A percentile compares a stretch with the other conserved stretches of the same genome.
Evolutionary conservation across 2,329 filamentous ascomycete genomes (phyloP).

Genomic region (Fusarium decemcellulare): DNA sequence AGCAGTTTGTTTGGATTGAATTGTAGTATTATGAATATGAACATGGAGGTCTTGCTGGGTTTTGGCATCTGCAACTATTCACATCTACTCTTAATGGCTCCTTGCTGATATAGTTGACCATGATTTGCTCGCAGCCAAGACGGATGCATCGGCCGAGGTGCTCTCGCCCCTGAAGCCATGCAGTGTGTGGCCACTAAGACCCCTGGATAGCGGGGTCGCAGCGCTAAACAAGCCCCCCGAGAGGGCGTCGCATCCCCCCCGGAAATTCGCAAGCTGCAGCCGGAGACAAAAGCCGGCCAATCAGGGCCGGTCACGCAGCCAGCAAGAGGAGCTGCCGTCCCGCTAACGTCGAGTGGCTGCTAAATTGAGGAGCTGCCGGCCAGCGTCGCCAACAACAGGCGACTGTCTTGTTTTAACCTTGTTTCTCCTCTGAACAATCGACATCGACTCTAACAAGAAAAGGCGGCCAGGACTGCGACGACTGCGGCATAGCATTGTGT

Average conservation of each 20-base stretch:
- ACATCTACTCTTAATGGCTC: too few relatives aligned
- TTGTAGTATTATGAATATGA: slow-evolving; percentile 9
- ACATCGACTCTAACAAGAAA: background rate
- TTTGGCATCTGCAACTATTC: background rate
- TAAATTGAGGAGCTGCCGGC: slow-evolving; percentile 10
- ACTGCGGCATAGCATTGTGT: background rate
- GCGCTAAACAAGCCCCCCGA: slow-evolving; percentile 30
- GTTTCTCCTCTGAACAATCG: slow-evolving; percentile 5
- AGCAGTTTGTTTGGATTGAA: slow-evolving; percentile 19
- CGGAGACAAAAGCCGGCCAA: slow-evolving; percentile 27
- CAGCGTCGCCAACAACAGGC: slow-evolving; percentile 17
- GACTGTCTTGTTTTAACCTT: slow-evolving; percentile 9
- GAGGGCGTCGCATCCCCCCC: slow-evolving; percentile 12
- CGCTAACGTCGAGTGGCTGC: slow-evolving; percentile 31
- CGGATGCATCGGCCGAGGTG: slow-evolving; percentile 14
- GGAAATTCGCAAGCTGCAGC: slow-evolving; percentile 28
- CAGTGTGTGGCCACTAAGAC: slow-evolving; percentile 30
- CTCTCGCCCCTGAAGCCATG: slow-evolving; percentile 29
- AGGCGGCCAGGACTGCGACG: background rate
- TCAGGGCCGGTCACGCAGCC: slow-evolving; percentile 20
- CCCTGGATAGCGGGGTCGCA: slow-evolving; percentile 37
- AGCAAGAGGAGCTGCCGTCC: slow-evolving; percentile 19
- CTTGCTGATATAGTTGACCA: background rate
- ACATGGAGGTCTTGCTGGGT: slow-evolving; percentile 11
- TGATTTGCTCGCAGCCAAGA: slow-evolving; percentile 2